phyloP scores from a whole-genome alignment of 495 filamentous ascomycete genomes.

The Pseudotulostoma volvatum region DNA sequence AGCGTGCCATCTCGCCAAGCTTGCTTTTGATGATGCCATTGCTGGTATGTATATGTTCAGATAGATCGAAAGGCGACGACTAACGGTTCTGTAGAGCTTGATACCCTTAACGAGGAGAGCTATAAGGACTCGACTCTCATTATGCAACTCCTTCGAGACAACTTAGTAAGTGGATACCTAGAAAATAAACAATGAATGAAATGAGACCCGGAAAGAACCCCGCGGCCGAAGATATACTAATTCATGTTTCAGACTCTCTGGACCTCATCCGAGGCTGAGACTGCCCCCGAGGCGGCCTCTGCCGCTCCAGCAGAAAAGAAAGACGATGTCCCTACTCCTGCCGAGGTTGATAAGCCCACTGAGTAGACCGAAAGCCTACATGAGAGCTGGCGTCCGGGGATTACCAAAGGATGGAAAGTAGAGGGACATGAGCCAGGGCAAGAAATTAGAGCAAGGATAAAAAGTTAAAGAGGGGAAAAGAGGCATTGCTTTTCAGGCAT shows the following conservation, averaged over 20 bases:
- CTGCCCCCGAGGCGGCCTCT: slow-evolving; percentile 34
- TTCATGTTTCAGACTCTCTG: slow-evolving; percentile 65
- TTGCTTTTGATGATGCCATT: slow-evolving; percentile 98
- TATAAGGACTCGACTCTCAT: slow-evolving; percentile 99
- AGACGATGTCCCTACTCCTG: slow-evolving; percentile 35
- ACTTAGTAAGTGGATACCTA: slow-evolving; percentile 88
- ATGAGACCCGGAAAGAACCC: too few relatives aligned
- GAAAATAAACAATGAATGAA: too few relatives aligned
- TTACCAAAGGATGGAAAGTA: slow-evolving; percentile 3
- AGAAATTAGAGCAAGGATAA: slow-evolving; percentile 6
- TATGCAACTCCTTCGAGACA: slow-evolving; percentile 98
- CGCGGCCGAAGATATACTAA: background rate
- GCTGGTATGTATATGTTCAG: slow-evolving; percentile 46
- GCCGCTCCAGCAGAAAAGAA: slow-evolving; percentile 45
- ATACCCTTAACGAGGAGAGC: slow-evolving; percentile 97
- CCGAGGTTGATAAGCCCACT: slow-evolving; percentile 45
- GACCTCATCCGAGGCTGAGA: slow-evolving; percentile 97
- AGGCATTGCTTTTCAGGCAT: slow-evolving; percentile 3
- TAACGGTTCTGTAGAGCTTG: slow-evolving; percentile 52
- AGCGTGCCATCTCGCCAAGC: slow-evolving; percentile 98
- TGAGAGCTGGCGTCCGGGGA: slow-evolving; percentile 24
- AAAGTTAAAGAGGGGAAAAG: slow-evolving; percentile 2
- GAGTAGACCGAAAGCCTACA: slow-evolving; percentile 29
- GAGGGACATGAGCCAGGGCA: slow-evolving; percentile 5
- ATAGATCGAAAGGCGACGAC: background rate